Evolutionary conservation across 2,329 filamentous ascomycete species (phyloP), one percentile per base, ranked within the genome.

Genomic region (Mollisiaceae sp.): DNA sequence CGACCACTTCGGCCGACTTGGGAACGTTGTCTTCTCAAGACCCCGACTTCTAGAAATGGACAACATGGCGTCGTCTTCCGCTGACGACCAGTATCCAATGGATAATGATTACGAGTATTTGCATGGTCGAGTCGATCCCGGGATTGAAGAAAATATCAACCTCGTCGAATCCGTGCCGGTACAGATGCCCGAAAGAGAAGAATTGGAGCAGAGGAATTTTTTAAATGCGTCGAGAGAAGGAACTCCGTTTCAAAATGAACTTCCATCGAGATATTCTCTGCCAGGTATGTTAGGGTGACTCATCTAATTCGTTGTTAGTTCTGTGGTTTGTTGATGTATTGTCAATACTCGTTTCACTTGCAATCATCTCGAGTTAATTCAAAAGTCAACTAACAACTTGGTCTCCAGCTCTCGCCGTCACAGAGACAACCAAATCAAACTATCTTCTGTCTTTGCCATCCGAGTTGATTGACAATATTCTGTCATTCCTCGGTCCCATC

Each of bases 401-500:
- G n/a, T 52, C 8, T 39, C 39, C 32, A 52, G 41, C 45, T 47
- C 43, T 43, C 45, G 35, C 22, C 24, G 62, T 6, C 15, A 24
- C 20, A 27, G 36, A 35, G 24, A 20, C 54, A 18, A 14, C 57
- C 6, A 38, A 41, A 6, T 39, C 35, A 35, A 63, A 64, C 59
- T 47, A 24, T 18, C 59, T 92, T 8, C 75, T 87, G 36, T 75
- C 78, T 22, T 83, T 97, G 0, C 94, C 94, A 0, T 78, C 86
- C 14, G 94, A 97, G 76, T 82, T 97, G 9, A 81, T 97, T 38
- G 85, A 91, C 70, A 79, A 85, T n/a, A 88, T 97, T 56, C 79
- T 97, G 15, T 81, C 82, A 39, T 88, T 86, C 73, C 83, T 97
- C 5, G 78, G 85, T 0, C 84, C 91, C 0, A 70, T 81, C 45